Conservation (phyloP, 768 basidiomycete species). For the Boletus speciosus region DNA sequence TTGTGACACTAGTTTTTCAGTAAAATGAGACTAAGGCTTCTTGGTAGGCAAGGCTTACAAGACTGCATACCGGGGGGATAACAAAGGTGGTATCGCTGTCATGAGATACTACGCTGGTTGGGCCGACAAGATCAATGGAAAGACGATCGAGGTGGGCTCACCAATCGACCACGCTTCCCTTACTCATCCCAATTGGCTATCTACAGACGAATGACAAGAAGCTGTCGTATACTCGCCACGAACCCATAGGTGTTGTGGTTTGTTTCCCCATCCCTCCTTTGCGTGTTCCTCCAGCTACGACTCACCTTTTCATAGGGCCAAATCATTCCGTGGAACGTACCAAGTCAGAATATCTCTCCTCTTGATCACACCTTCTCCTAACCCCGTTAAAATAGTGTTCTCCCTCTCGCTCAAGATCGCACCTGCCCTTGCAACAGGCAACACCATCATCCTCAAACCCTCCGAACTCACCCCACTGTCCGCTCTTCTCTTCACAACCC, state of each 20-base stretch:
- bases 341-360: not conserved
- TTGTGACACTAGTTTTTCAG: not conserved
- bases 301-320: constrained; percentile 1
- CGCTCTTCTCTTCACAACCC: constrained; percentile 3
- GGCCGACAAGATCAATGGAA: constrained; percentile 12
- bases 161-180: not conserved
- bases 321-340: constrained; percentile 13
- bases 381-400: not conserved
- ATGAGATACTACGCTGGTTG: constrained; percentile 12
- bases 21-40: not conserved
- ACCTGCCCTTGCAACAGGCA: constrained; percentile 10
- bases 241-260: constrained; percentile 11
- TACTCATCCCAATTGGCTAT: not conserved
- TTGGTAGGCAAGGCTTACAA: constrained; percentile 7
- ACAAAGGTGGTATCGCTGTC: not conserved
- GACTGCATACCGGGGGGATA: not conserved
- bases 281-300: not conserved
- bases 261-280: not conserved
- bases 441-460: constrained; percentile 10
- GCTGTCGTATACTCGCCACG: constrained; percentile 8
- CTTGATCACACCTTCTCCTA: not conserved
- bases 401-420: constrained; percentile 8
- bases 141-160: constrained; percentile 1
- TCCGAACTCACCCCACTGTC: constrained; percentile 10
- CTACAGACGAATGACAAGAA: constrained; percentile 3